Evolutionary conservation across 2,329 filamentous ascomycete genomes (phyloP).

Genomic region (Penicillium sp.): DNA sequence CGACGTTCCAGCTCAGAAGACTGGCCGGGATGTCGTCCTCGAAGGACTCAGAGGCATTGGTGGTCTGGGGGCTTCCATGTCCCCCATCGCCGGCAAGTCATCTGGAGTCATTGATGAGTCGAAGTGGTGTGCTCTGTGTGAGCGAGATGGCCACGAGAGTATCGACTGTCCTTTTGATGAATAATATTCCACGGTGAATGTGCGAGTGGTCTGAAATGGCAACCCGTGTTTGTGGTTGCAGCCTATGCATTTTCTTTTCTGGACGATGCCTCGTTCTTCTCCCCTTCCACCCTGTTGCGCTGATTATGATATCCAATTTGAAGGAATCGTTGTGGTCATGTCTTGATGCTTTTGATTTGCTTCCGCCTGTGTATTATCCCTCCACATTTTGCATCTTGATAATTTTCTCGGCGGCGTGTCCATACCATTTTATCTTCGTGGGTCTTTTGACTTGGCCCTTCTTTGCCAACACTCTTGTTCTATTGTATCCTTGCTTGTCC

Average conservation of each 20-base stretch:
- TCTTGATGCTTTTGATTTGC: constrained; percentile 1
- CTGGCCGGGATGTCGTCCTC: constrained; percentile 41
- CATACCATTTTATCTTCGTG: constrained; percentile 15
- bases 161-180: constrained; percentile 93
- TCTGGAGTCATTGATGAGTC: constrained; percentile 74
- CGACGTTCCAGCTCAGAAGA: constrained; percentile 32
- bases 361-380: constrained; percentile 15
- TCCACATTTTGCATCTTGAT: constrained; percentile 9
- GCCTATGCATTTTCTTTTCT: constrained; percentile 17
- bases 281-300: constrained; percentile 4
- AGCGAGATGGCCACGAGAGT: constrained; percentile 93
- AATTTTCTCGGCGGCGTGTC: constrained; percentile 12
- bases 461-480: constrained; percentile 2
- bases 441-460: constrained; percentile 1
- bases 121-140: constrained; percentile 97
- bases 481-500: constrained; percentile 1
- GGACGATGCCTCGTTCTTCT: constrained; percentile 21
- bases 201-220: constrained; percentile 9
- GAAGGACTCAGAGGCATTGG: constrained; percentile 44
- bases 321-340: background rate
- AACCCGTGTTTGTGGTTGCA: constrained; percentile 9
- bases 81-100: constrained; percentile 73
- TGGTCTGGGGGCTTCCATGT: constrained; percentile 44
- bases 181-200: constrained; percentile 27
- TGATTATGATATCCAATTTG: constrained; percentile 7